These are phyloP conservation scores for Melanopsichium pennsylvanicum DNA, from an alignment of 1,284 basidiomycete species.

Conservation along the genomic window DNA sequence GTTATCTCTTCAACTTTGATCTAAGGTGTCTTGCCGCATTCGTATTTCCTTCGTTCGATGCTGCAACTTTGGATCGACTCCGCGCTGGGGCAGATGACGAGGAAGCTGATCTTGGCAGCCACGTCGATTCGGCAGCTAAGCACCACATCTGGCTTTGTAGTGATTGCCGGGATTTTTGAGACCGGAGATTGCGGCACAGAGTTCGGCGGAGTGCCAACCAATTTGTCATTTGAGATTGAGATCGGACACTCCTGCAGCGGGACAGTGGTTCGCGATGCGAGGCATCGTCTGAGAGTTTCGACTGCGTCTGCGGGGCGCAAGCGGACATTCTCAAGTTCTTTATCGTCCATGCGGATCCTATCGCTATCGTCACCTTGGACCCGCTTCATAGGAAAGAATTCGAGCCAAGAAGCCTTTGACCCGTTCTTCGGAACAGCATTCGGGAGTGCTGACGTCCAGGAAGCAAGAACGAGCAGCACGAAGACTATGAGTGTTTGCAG, in stretches of 20 bases:
- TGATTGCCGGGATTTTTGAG: background rate
- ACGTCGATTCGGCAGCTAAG: constrained; percentile 11
- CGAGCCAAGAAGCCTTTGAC: constrained; percentile 8
- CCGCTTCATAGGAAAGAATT: constrained; percentile 1
- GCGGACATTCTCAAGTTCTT: constrained; percentile 9
- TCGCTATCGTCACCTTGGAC: background rate
- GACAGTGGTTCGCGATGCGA: constrained; percentile 13
- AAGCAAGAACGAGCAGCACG: constrained; percentile 23
- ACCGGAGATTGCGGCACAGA: background rate
- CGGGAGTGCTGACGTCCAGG: constrained; percentile 18
- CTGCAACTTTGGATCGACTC: constrained; percentile 20
- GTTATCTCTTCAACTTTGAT: constrained; percentile 5
- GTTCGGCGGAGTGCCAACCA: background rate
- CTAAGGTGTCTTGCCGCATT: constrained; percentile 16
- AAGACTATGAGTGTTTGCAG: constrained; percentile 30
- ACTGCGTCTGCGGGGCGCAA: constrained; percentile 19
- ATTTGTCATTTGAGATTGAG: constrained; percentile 2
- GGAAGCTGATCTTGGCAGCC: constrained; percentile 19
- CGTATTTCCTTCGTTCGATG: constrained; percentile 17
- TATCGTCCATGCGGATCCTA: background rate
- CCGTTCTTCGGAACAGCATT: background rate
- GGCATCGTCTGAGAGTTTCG: constrained; percentile 14
- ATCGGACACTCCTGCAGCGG: constrained; percentile 14
- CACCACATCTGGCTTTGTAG: constrained; percentile 6
- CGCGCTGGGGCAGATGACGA: constrained; percentile 11